Conservation (phyloP, 2,329 filamentous ascomycete species). For the Bisporella sp. region DNA sequence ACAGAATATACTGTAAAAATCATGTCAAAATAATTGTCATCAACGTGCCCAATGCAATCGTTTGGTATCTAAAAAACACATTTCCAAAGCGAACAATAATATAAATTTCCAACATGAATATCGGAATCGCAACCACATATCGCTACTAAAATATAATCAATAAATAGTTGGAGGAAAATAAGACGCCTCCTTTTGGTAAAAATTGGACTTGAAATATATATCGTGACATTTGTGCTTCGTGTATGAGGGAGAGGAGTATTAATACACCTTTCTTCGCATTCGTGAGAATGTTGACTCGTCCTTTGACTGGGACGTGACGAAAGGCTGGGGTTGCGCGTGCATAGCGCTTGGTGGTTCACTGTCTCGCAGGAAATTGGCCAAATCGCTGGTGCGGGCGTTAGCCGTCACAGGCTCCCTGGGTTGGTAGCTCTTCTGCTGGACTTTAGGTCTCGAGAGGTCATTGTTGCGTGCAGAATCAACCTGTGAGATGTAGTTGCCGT, state of each 20-base stretch:
- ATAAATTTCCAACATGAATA: too few species aligned
- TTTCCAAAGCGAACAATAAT: too few species aligned
- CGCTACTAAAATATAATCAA: too few species aligned
- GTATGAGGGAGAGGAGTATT: neutral
- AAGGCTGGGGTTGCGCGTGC: constrained; percentile 14
- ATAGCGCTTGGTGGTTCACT: constrained; percentile 18
- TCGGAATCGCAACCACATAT: too few species aligned
- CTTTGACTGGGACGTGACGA: constrained; percentile 14
- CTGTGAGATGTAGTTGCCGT: constrained; percentile 16
- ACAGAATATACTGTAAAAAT: too few species aligned
- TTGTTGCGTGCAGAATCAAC: constrained; percentile 13
- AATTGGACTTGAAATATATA: neutral
- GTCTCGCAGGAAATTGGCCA: constrained; percentile 59
- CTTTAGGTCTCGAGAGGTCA: constrained; percentile 13
- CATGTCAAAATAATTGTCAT: too few species aligned
- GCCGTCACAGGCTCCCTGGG: constrained; percentile 23
- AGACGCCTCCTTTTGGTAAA: neutral
- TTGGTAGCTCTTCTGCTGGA: constrained; percentile 45
- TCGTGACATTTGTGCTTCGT: neutral
- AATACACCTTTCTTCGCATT: constrained; percentile 22
- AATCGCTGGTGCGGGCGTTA: constrained; percentile 47
- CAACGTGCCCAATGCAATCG: too few species aligned
- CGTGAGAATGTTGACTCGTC: constrained; percentile 19
- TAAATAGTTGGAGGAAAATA: too few species aligned
- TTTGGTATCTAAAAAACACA: too few species aligned